Conservation (phyloP, 176 grass and related monocot genomes). For the Oryza rufipogon region DNA sequence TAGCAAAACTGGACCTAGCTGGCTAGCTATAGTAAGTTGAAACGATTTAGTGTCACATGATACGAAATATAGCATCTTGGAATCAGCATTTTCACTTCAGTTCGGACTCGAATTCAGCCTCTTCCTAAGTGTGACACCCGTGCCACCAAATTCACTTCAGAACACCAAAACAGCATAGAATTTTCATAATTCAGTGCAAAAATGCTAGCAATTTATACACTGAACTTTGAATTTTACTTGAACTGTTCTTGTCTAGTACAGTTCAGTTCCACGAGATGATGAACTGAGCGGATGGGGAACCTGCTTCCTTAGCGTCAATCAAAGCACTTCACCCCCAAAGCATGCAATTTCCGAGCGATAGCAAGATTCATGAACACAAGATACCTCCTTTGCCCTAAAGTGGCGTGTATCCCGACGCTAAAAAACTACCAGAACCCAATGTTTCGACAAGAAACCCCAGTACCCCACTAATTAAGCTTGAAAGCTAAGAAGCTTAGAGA, state of each 20-base stretch:
- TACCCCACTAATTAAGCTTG: not conserved
- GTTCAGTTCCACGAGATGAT: constrained; percentile 10
- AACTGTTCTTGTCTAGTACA: not conserved
- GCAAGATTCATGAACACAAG: not conserved
- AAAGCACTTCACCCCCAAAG: not conserved
- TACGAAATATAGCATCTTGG: not conserved
- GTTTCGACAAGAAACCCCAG: not conserved
- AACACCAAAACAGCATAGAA: not conserved
- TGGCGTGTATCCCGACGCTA: not conserved
- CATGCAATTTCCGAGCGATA: not conserved
- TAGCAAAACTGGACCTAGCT: not conserved
- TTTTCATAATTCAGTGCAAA: not conserved
- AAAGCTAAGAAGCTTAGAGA: not conserved
- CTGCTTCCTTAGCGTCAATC: not conserved
- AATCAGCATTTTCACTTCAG: not conserved
- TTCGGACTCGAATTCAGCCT: not conserved
- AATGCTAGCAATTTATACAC: not conserved
- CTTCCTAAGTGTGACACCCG: not conserved
- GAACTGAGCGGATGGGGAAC: not conserved
- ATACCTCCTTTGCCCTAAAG: constrained; percentile 2
- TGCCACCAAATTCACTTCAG: not conserved
- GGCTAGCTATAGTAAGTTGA: not conserved
- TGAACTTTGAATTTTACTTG: not conserved
- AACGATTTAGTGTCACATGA: not conserved
- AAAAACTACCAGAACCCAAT: not conserved